These are phyloP conservation scores for Pythium scleroteichum DNA, from an alignment of 352 stramenopile species.

Conservation along the genomic window DNA sequence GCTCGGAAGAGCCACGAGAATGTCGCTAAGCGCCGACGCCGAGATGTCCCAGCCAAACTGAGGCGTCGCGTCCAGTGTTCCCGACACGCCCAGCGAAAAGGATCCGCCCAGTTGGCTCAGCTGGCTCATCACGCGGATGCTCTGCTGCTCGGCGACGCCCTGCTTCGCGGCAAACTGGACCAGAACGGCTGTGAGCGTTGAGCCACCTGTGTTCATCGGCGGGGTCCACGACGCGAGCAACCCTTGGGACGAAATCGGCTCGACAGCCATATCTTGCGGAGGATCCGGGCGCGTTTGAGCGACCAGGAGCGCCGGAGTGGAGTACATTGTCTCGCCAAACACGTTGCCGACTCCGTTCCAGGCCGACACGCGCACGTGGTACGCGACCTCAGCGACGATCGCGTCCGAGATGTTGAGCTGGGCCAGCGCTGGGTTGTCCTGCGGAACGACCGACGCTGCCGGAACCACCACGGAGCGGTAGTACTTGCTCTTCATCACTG, in stretches of 20 bases:
- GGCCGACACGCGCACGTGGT: slow-evolving; percentile 91
- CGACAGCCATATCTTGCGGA: slow-evolving; percentile 52
- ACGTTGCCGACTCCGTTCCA: slow-evolving; percentile 91
- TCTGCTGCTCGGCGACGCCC: slow-evolving; percentile 63
- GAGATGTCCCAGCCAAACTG: slow-evolving; percentile 45
- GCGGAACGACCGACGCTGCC: slow-evolving; percentile 28
- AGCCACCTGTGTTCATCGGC: slow-evolving; percentile 57
- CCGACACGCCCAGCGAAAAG: slow-evolving; percentile 37
- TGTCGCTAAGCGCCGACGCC: slow-evolving; percentile 31
- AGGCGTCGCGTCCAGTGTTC: slow-evolving; percentile 13
- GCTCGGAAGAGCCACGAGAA: slow-evolving; percentile 15
- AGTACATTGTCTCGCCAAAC: slow-evolving; percentile 81
- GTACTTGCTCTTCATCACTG: slow-evolving; percentile 77
- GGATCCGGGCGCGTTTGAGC: slow-evolving; percentile 40
- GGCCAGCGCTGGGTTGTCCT: slow-evolving; percentile 20
- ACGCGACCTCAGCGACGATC: slow-evolving; percentile 41
- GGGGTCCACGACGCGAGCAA: slow-evolving; percentile 55
- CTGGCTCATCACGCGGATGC: slow-evolving; percentile 44
- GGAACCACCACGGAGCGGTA: slow-evolving; percentile 63
- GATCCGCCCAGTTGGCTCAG: slow-evolving; percentile 36
- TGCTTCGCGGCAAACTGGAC: slow-evolving; percentile 66
- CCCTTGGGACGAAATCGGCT: slow-evolving; percentile 31
- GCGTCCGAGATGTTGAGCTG: slow-evolving; percentile 36
- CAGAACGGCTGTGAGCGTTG: slow-evolving; percentile 41
- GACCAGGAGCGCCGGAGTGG: slow-evolving; percentile 64